phyloP scores from a whole-genome alignment of 2,329 filamentous ascomycete species.

The Cladosporium sp. region DNA sequence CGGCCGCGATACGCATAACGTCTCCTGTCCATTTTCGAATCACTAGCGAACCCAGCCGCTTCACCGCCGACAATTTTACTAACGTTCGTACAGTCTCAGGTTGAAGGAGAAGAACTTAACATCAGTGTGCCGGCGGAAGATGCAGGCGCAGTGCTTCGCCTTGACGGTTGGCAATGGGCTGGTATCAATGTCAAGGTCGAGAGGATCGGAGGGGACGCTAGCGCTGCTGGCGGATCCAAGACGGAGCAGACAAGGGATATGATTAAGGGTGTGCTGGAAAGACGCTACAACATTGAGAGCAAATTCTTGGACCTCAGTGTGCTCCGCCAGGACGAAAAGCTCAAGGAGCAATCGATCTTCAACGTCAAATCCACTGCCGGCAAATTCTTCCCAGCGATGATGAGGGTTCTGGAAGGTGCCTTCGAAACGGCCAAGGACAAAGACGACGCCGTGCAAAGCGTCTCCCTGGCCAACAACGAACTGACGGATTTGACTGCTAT shows the following conservation, averaged over 20 bases:
- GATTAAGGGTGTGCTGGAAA: slow-evolving; percentile 66
- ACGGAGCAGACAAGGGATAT: slow-evolving; percentile 57
- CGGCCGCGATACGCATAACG: slow-evolving; percentile 14
- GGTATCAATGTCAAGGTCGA: slow-evolving; percentile 36
- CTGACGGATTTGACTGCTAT: slow-evolving; percentile 70
- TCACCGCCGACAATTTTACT: slow-evolving; percentile 17
- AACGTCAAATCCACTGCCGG: slow-evolving; percentile 64
- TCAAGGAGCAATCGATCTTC: slow-evolving; percentile 74
- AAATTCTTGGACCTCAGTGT: slow-evolving; percentile 83
- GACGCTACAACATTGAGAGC: slow-evolving; percentile 65
- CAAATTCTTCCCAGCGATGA: slow-evolving; percentile 89
- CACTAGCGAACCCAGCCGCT: not conserved
- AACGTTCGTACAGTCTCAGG: slow-evolving; percentile 27
- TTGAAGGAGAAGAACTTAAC: slow-evolving; percentile 34
- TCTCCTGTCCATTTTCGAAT: no score
- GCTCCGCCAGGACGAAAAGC: slow-evolving; percentile 66
- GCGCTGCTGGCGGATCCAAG: slow-evolving; percentile 25
- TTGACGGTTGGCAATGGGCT: slow-evolving; percentile 40
- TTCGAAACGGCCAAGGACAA: slow-evolving; percentile 72
- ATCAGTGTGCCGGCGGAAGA: slow-evolving; percentile 36
- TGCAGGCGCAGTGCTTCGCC: slow-evolving; percentile 31
- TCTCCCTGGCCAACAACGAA: slow-evolving; percentile 77
- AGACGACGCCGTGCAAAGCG: slow-evolving; percentile 72
- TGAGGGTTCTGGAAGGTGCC: slow-evolving; percentile 75
- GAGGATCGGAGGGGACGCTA: slow-evolving; percentile 22